phyloP scores from a whole-genome alignment of 495 filamentous ascomycete species.

The Penicillium odoratum region DNA sequence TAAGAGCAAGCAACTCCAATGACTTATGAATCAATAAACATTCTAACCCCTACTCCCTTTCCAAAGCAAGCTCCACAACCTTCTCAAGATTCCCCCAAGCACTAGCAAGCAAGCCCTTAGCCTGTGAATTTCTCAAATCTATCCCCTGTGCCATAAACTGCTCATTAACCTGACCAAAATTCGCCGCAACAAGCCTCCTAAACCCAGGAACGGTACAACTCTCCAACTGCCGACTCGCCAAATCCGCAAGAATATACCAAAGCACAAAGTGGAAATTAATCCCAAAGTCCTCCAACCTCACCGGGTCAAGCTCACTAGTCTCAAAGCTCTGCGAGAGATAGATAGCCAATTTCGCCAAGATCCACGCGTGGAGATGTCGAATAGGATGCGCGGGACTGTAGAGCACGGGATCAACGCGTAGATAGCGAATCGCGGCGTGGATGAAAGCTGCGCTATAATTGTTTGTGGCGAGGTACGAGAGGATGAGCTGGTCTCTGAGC shows the following conservation, averaged over 20 bases:
- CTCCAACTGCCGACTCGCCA: conserved; percentile 37
- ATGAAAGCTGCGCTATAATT: conserved; percentile 36
- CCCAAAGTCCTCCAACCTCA: conserved; percentile 20
- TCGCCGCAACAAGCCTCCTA: conserved; percentile 27
- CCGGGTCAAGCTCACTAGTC: conserved; percentile 15
- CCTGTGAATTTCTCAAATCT: conserved; percentile 26
- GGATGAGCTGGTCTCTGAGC: conserved; percentile 40
- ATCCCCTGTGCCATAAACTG: conserved; percentile 32
- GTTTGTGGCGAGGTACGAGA: conserved; percentile 30
- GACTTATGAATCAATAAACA: no score
- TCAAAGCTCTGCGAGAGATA: conserved; percentile 35
- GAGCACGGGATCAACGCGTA: conserved; percentile 38
- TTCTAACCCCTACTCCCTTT: conserved; percentile 16
- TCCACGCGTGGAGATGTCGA: conserved; percentile 45
- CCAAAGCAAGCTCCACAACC: conserved; percentile 29
- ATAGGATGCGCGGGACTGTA: conserved; percentile 43
- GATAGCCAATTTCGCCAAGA: conserved; percentile 38
- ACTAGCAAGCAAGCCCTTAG: conserved; percentile 23
- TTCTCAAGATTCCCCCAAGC: conserved; percentile 42
- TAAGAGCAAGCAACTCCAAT: no score
- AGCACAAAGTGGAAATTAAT: conserved; percentile 37
- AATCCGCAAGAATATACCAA: conserved; percentile 41
- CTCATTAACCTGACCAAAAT: conserved; percentile 35
- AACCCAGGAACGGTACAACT: conserved; percentile 41
- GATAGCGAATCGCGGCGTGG: conserved; percentile 40